Base-by-base conservation (phyloP, 257 asterid genomes). In the Scutellaria baicalensis region DNA sequence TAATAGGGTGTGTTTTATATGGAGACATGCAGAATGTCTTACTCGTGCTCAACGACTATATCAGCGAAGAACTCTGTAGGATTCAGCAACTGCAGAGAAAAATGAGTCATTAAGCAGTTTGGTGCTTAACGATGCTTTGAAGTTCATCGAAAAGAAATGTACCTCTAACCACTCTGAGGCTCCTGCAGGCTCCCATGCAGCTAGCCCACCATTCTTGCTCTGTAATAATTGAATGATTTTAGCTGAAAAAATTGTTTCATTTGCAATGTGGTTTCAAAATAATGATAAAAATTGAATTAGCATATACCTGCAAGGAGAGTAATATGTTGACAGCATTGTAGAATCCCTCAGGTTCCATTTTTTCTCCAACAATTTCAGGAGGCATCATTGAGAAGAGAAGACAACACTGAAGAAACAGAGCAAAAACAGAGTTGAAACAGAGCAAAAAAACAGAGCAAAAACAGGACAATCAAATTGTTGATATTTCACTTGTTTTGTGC, bases 141-240 rank as follows among this genome's bases (percentile, higher is more conserved):
- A 57, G 3, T 64, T 23, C 36, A 6, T 6, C 5, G 42, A 6
- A 7, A 16, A 52, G 35, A 72, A 47, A 63, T 35, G 23, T 61
- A 89, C 96, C 97, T 92, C 98, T 50, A 92, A 72, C 95, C 96
- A 92, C 8, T 84, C 77, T 0, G 88, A 76, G 67, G 96, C 80
- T 66, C 97, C 95, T 48, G 96, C 97, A n/a, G 98, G 98, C 73
- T 92, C 98, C 98, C 98, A 92, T 47, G 95, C 97, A 65, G 97
- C 76, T 55, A 92, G 79, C 4, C 98, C 98, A 0, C 98, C 98
- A 58, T 92, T 89, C 77, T 92, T 85, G 71, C 97, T 92, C 97
- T 92, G 93, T 23, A 45, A 65, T 74, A 0, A 42, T 52, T 70
- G 52, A 67, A 48, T 9, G 13, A 56, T 47, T 9, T 23, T 31